Evolutionary conservation across 2,329 filamentous ascomycete genomes (phyloP), one percentile per base, ranked within the genome.

Genomic region (Diaporthe citri): DNA sequence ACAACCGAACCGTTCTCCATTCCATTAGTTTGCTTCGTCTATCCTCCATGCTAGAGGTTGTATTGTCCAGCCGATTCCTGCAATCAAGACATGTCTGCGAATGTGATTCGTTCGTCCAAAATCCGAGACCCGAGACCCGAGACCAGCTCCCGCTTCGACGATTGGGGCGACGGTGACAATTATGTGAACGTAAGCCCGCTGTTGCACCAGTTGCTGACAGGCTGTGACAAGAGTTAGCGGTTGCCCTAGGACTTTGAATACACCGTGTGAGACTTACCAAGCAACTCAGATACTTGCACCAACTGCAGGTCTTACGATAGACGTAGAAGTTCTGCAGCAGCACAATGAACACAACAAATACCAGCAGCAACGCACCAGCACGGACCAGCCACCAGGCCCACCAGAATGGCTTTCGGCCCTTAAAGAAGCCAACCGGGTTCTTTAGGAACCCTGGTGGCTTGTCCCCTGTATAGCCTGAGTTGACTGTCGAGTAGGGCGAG

Each of bases 371-470:
- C 34, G 93, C 93, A 0, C 90, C 95, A 1, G 90, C 94, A 25
- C 97, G 91, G 39, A 98, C 89, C 31, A 98, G 84, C 96, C 96
- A 98, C 97, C 97, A 99, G 8, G 87, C 93, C 97, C 97, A 99
- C 97, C 97, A 99, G 10, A 98, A 88, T 31, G 94, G 93, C 83
- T 97, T 98, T 25, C 97, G 90, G 28, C 95, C 95, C 82, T 96
- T 96, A 86, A 98, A 98, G 85, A 98, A 98, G 8, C 91, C 92
- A 5, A 92, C 82, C 0, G 93, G 91, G 74, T 90, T 91, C 79
- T 91, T 90, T 73, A 90, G 81, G 78, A 93, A 91, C 0, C 86
- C 82, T 36, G 88, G 86, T 25, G 88, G 86, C 31, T 87, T 87
- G 59, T 87, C 86, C 9, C 82, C 83, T 72, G 78, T 80, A 39